Percentiles rank a stretch among this genome's conserved stretches.
phyloP scores from a whole-genome alignment of 2,329 filamentous ascomycete genomes.

The Ambrosiella beaveri region DNA sequence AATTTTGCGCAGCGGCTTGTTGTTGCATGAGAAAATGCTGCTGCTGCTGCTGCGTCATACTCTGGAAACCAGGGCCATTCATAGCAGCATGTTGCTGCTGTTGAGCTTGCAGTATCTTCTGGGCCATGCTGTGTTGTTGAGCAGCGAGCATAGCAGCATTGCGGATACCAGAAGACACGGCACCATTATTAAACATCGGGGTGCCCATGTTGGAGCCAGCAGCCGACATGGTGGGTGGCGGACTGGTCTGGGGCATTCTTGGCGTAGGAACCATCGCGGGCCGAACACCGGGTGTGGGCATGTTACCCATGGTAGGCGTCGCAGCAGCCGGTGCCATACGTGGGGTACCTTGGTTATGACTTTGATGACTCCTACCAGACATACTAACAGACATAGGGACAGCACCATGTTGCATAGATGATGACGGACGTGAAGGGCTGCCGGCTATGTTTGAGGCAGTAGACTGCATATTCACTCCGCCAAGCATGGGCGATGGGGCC shows the following conservation, averaged over 20 bases:
- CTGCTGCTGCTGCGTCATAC: conserved; percentile 21
- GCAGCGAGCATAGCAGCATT: conserved; percentile 27
- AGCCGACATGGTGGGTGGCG: conserved; percentile 41
- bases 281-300: conserved; percentile 36
- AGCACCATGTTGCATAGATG: conserved; percentile 41
- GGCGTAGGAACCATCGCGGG: conserved; percentile 38
- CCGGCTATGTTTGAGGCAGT: conserved; percentile 51
- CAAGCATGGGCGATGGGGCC: conserved; percentile 49
- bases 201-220: conserved; percentile 30
- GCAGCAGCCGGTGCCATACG: conserved; percentile 40
- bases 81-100: conserved; percentile 25
- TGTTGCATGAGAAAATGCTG: conserved; percentile 21
- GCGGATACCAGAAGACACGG: conserved; percentile 1
- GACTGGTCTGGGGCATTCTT: conserved; percentile 45
- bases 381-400: conserved; percentile 45
- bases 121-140: conserved; percentile 24
- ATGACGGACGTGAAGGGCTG: conserved; percentile 49
- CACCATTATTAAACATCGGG: conserved; percentile 1
- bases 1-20: conserved; percentile 16
- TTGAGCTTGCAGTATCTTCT: conserved; percentile 27
- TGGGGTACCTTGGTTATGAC: conserved; percentile 45
- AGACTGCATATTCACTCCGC: conserved; percentile 44
- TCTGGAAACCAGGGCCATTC: conserved; percentile 17
- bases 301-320: conserved; percentile 43
- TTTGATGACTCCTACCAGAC: conserved; percentile 49